Conservation (phyloP, 768 basidiomycete species). For the Leccinum obscurum region DNA sequence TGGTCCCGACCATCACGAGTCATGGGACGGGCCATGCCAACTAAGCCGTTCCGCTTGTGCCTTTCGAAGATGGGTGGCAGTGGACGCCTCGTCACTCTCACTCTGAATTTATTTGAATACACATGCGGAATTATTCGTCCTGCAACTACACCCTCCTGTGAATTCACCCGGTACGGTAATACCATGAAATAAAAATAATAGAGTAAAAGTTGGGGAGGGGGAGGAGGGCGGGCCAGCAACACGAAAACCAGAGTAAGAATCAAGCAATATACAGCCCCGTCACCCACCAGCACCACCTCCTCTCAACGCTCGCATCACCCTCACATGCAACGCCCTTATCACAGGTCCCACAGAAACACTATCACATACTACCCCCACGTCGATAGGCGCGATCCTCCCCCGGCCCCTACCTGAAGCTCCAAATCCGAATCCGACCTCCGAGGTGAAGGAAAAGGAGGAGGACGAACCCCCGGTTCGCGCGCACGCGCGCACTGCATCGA, state of each 20-base stretch:
- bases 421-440: constrained; percentile 12
- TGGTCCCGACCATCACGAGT: too few species aligned
- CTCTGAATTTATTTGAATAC: neutral
- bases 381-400: constrained; percentile 52
- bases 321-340: constrained; percentile 49
- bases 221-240: neutral
- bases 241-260: neutral
- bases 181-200: neutral
- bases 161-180: neutral
- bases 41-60: neutral
- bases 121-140: neutral
- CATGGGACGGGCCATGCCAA: neutral
- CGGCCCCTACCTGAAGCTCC: neutral
- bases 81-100: neutral
- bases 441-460: neutral
- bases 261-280: neutral
- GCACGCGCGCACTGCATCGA: constrained; percentile 45
- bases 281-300: constrained; percentile 15
- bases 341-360: constrained; percentile 46
- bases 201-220: neutral
- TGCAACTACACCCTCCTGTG: too few species aligned
- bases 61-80: neutral
- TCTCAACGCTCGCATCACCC: constrained; percentile 37
- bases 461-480: constrained; percentile 3
- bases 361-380: constrained; percentile 65